Evolutionary conservation across 2,329 filamentous ascomycete genomes (phyloP).

Genomic region (Cyphellophora attinorum): DNA sequence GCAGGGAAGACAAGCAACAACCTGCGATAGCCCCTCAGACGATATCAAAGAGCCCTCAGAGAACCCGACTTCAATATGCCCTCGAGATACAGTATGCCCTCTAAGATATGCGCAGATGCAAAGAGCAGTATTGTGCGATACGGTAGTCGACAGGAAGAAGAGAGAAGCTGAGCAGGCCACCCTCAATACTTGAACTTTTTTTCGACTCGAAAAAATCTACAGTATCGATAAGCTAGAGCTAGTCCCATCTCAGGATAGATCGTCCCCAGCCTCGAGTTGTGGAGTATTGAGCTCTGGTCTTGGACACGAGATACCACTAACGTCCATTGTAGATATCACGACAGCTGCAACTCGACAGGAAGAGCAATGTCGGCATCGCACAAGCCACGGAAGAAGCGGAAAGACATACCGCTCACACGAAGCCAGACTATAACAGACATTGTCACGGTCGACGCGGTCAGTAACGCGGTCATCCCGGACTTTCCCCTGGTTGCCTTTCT

Average conservation of each 20-base stretch:
- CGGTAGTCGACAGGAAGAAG: too few relatives aligned
- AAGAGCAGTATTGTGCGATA: too few relatives aligned
- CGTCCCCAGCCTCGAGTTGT: too few relatives aligned
- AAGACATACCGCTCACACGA: conserved; percentile 19
- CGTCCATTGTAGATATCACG: too few relatives aligned
- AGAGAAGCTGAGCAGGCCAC: too few relatives aligned
- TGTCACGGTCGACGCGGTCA: conserved; percentile 32
- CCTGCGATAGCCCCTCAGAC: conserved; percentile 7
- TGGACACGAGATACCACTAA: too few relatives aligned
- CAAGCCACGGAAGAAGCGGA: conserved; percentile 38
- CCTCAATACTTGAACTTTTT: too few relatives aligned
- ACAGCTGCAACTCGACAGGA: too few relatives aligned
- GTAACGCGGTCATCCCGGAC: conserved; percentile 49
- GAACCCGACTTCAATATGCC: conserved; percentile 33
- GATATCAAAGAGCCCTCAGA: conserved; percentile 28
- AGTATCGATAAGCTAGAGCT: background rate
- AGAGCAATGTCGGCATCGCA: conserved; percentile 21
- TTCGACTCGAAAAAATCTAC: too few relatives aligned
- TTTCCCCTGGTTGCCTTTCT: conserved; percentile 92
- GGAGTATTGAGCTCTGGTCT: too few relatives aligned
- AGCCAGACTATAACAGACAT: conserved; percentile 30
- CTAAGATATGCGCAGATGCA: too few relatives aligned
- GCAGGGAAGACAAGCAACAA: conserved; percentile 5
- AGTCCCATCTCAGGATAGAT: background rate
- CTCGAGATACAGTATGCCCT: conserved; percentile 23